Evolutionary conservation across 2,329 filamentous ascomycete genomes (phyloP).

Genomic region (Seiridium cupressi): DNA sequence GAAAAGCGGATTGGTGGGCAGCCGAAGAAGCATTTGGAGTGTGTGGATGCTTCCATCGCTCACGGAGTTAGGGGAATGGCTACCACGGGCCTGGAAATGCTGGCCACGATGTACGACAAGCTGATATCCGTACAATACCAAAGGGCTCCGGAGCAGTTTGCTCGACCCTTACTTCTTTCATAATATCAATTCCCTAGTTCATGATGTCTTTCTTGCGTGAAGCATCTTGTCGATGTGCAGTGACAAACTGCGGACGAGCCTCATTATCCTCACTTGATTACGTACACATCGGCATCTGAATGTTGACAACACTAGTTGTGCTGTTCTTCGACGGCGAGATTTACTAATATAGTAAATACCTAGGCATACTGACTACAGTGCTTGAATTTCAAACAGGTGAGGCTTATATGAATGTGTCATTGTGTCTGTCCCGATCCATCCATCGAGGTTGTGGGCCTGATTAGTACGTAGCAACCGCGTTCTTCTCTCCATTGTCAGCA

Average conservation of each 20-base stretch:
- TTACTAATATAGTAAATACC: too few species aligned
- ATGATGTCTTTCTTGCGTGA: too few species aligned
- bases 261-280: neutral
- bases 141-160: neutral
- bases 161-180: neutral
- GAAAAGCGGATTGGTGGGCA: neutral
- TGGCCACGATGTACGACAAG: neutral
- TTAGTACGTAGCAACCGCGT: neutral
- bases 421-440: too few species aligned
- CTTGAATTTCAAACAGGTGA: too few species aligned
- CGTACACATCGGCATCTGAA: neutral
- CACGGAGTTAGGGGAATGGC: slow-evolving; percentile 2
- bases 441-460: neutral
- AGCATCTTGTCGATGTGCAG: too few species aligned
- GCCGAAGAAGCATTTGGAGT: neutral
- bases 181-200: neutral
- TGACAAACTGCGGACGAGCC: too few species aligned
- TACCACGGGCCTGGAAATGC: neutral
- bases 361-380: too few species aligned
- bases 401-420: too few species aligned
- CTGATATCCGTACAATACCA: neutral
- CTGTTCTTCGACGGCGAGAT: too few species aligned
- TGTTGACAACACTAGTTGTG: too few species aligned
- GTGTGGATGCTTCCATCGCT: slow-evolving; percentile 7
- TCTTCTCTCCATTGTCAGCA: neutral